Evolutionary conservation across 768 basidiomycete genomes (phyloP).

Genomic region (Gloeopeniophorella convolvens): DNA sequence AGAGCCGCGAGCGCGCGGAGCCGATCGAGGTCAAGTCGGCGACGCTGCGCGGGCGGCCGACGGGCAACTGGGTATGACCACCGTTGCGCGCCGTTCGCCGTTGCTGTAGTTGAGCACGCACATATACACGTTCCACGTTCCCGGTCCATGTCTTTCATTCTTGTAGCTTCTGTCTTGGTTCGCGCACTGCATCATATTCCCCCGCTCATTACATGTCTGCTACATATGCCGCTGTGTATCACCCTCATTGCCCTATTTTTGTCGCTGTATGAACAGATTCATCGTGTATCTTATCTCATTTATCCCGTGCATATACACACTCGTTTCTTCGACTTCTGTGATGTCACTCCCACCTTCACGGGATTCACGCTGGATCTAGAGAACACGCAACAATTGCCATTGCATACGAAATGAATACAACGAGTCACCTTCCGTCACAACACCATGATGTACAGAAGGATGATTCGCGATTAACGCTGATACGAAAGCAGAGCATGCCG

Average conservation of each 20-base stretch:
- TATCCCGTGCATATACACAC: constrained; percentile 1
- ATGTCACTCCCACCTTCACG: neutral
- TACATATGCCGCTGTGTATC: neutral
- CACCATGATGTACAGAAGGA: neutral
- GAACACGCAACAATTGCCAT: constrained; percentile 10
- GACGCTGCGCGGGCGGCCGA: constrained; percentile 4
- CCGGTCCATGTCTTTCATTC: neutral
- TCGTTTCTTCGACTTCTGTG: neutral
- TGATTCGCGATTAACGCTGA: constrained; percentile 7
- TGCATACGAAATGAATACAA: constrained; percentile 15
- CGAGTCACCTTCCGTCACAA: constrained; percentile 1
- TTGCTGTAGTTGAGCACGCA: neutral
- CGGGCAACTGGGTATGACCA: constrained; percentile 12
- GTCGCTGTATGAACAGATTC: constrained; percentile 10
- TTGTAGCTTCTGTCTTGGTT: neutral
- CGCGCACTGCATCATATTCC: too few species aligned
- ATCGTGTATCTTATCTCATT: constrained; percentile 8
- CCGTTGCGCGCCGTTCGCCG: too few species aligned
- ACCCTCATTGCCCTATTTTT: neutral
- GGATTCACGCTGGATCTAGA: neutral
- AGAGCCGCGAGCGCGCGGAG: constrained; percentile 15
- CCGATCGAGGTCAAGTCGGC: constrained; percentile 10
- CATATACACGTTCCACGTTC: neutral
- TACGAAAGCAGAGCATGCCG: constrained; percentile 10
- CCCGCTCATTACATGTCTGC: too few species aligned